A percentile compares a stretch with the other conserved stretches of the same genome.
These are phyloP conservation scores for Glycine soja DNA, from an alignment of 306 rosid species.

Conservation along the genomic window DNA sequence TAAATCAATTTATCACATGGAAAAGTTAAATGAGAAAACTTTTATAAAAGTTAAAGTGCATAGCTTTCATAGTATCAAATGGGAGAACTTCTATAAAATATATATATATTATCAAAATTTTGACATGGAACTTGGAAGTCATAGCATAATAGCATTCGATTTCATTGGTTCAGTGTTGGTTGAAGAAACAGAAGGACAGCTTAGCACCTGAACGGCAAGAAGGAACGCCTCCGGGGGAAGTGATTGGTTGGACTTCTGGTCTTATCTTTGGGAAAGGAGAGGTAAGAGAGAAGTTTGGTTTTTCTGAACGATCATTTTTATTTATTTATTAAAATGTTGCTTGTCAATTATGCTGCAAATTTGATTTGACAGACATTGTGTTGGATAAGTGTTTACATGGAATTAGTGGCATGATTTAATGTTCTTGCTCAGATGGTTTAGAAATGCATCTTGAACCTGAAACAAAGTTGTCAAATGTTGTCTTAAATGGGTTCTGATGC, in stretches of 20 bases:
- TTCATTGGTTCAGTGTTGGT: constrained; percentile 82
- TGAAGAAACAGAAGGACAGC: constrained; percentile 93
- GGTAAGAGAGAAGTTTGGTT: constrained; percentile 57
- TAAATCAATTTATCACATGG: neutral
- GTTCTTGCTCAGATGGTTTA: constrained; percentile 23
- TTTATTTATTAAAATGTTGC: constrained; percentile 6
- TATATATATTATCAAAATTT: neutral
- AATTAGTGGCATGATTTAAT: constrained; percentile 26
- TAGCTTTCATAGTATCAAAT: neutral
- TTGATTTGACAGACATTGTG: constrained; percentile 11
- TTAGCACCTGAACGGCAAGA: constrained; percentile 77
- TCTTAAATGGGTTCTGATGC: neutral
- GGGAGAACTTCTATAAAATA: neutral
- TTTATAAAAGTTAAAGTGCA: neutral
- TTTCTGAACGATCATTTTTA: neutral
- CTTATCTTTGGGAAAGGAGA: constrained; percentile 89
- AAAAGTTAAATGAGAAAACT: neutral
- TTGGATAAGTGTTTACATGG: neutral
- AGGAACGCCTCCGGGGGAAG: constrained; percentile 41
- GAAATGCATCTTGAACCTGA: constrained; percentile 33
- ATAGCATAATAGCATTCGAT: neutral
- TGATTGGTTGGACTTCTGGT: constrained; percentile 89
- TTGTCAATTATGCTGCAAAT: constrained; percentile 4
- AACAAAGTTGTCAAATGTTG: constrained; percentile 30
- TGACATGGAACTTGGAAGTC: neutral